These are phyloP conservation scores for Pythium periplocum DNA, from an alignment of 352 stramenopile species.

Conservation along the genomic window DNA sequence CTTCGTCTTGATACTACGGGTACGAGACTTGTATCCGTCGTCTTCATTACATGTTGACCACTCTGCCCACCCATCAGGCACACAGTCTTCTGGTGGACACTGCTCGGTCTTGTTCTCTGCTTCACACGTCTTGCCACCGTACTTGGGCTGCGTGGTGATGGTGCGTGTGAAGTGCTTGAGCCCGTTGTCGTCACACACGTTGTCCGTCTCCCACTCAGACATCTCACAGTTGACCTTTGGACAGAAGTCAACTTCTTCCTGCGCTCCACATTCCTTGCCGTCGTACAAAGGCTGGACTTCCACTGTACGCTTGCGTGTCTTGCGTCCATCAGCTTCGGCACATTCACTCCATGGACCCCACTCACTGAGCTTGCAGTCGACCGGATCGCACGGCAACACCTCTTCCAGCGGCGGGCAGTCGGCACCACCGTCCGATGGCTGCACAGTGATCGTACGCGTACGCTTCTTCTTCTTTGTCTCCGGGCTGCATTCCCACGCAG, in stretches of 20 bases:
- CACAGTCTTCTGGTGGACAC: constrained; percentile 32
- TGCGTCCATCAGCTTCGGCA: constrained; percentile 28
- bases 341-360: constrained; percentile 54
- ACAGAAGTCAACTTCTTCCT: constrained; percentile 19
- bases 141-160: constrained; percentile 17
- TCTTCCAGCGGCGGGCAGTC: constrained; percentile 36
- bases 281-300: constrained; percentile 21
- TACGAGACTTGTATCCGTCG: constrained; percentile 20
- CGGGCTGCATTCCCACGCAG: constrained; percentile 33
- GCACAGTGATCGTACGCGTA: constrained; percentile 33
- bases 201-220: constrained; percentile 31
- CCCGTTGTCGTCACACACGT: constrained; percentile 35
- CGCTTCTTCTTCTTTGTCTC: constrained; percentile 25
- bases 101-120: constrained; percentile 12
- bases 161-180: constrained; percentile 35
- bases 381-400: constrained; percentile 24
- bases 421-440: constrained; percentile 25
- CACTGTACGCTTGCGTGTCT: constrained; percentile 31
- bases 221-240: constrained; percentile 26
- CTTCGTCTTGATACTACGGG: constrained; percentile 21
- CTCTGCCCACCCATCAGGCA: constrained; percentile 24
- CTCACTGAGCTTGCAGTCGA: constrained; percentile 40
- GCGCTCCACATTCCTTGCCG: constrained; percentile 14
- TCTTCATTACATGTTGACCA: constrained; percentile 28
- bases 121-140: constrained; percentile 20